These are phyloP conservation scores for Beta lomatogona DNA, from an alignment of 179 eudicot genomes.

Conservation along the genomic window DNA sequence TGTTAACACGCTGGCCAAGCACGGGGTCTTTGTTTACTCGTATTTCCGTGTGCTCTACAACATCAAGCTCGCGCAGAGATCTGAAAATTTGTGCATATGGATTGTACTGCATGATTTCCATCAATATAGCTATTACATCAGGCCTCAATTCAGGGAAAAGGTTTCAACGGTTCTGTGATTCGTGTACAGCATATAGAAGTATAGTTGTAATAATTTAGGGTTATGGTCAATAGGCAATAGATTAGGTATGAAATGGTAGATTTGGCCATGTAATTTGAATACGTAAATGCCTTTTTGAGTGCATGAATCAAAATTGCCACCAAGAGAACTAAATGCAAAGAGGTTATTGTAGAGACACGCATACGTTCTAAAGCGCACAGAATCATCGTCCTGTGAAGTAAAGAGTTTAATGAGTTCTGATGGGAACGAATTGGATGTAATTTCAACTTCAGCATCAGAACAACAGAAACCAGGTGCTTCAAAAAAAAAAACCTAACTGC, in stretches of 20 bases:
- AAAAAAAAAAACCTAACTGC: not conserved
- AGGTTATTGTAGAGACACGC: not conserved
- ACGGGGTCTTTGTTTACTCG: not conserved
- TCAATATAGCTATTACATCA: not conserved
- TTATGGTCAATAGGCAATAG: not conserved
- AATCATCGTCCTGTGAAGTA: not conserved
- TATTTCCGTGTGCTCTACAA: not conserved
- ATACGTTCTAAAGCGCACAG: not conserved
- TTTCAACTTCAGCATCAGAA: not conserved
- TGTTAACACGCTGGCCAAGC: not conserved
- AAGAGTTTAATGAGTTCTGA: not conserved
- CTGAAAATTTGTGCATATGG: not conserved
- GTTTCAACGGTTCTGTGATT: not conserved
- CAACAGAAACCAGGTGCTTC: not conserved
- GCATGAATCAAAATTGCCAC: not conserved
- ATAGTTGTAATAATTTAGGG: not conserved
- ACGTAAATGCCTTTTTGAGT: constrained; percentile 6
- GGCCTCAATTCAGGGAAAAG: not conserved
- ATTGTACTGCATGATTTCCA: not conserved
- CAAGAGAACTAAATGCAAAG: not conserved
- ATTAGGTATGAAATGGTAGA: not conserved
- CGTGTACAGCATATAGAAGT: constrained; percentile 11
- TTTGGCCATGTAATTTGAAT: constrained; percentile 3
- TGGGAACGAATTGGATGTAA: not conserved
- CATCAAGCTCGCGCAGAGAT: not conserved